Evolutionary conservation across 2,329 filamentous ascomycete genomes (phyloP).

Genomic region (Chaetoscypha palmicola): DNA sequence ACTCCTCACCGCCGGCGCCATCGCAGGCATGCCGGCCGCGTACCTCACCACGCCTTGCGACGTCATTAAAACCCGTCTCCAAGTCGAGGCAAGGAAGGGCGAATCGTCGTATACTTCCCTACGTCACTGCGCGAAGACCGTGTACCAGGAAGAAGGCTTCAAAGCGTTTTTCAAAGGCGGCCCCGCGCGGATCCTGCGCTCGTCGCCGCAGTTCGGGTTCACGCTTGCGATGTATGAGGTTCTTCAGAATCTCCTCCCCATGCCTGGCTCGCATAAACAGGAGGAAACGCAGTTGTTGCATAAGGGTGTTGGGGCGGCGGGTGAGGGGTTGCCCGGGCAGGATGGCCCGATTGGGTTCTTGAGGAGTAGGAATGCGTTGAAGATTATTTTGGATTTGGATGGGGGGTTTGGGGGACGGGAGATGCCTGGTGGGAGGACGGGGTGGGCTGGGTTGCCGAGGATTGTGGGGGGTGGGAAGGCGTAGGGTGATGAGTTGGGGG

Average conservation of each 20-base stretch:
- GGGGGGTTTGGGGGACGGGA: slow-evolving; percentile 69
- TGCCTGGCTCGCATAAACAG: slow-evolving; percentile 58
- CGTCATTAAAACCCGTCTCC: slow-evolving; percentile 97
- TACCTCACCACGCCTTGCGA: slow-evolving; percentile 97
- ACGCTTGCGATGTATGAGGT: slow-evolving; percentile 94
- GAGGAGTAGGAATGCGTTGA: slow-evolving; percentile 81
- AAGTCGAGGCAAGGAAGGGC: slow-evolving; percentile 95
- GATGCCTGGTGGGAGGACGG: slow-evolving; percentile 21
- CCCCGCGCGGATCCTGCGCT: slow-evolving; percentile 87
- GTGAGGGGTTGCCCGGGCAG: slow-evolving; percentile 33
- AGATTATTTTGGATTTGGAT: slow-evolving; percentile 91
- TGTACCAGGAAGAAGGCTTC: slow-evolving; percentile 88
- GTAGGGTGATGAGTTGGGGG: no score
- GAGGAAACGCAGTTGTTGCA: slow-evolving; percentile 38
- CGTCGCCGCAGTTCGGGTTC: slow-evolving; percentile 96
- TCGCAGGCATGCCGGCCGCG: slow-evolving; percentile 83
- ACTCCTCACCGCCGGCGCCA: slow-evolving; percentile 88
- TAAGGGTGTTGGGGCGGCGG: slow-evolving; percentile 55
- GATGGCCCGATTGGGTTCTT: slow-evolving; percentile 46
- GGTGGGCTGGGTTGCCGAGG: slow-evolving; percentile 25
- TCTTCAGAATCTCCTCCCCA: slow-evolving; percentile 71
- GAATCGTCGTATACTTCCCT: slow-evolving; percentile 83
- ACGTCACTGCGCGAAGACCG: slow-evolving; percentile 75
- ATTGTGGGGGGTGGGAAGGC: slow-evolving; percentile 22
- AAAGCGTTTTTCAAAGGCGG: slow-evolving; percentile 98